Base-by-base conservation (phyloP, 1,284 basidiomycete species). In the Cutaneotrichosporon sp. region DNA sequence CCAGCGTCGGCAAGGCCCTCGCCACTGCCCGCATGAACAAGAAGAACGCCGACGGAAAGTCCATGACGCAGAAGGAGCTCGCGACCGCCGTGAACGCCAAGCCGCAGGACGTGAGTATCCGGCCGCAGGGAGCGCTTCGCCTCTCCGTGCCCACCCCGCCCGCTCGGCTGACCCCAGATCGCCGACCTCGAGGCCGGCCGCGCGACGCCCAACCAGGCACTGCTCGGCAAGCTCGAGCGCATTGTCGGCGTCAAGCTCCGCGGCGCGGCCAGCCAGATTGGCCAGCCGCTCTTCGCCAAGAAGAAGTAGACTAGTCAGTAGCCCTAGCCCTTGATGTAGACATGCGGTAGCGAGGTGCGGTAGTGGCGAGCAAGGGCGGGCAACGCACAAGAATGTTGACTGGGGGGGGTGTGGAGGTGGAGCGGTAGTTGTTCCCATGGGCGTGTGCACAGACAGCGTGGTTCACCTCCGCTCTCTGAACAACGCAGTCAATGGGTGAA, bases 201-300 rank as follows among this genome's bases (percentile, higher is more conserved):
- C 77, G 95, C 95, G 25, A 87, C 92, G 36, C 95, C 95, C 43
- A 95, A 91, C 79, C 84, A 91, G 50, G 90, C 92, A 75, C 88
- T 99, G 69, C 85, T 99, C 31, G 85, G 85, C 66, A 98, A 98
- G 85, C 87, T 98, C 71, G 95, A 99, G 83, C 86, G 94, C 56
- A 83, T 84, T 47, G 84, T 99, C 68, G 90, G 88, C 58, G 89
- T 99, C 72, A 99, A 98, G 81, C 86, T 99, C 63, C 87, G 95
- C 72, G 95, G 94, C 86, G 79, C 78, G 13, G 66, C 79, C 59
- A 68, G 68, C 56, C 47, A 69, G 49, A 80, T 81, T 52, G 80
- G 80, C 42, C 74, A 73, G 49, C 79, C 79, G 20, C 71, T 81
- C 53, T 71, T 71, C 58, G 76, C 73, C 18, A 78, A 78, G 70